Evolutionary conservation across 352 stramenopile genomes (phyloP).

Genomic region (Pythium chondricola): DNA sequence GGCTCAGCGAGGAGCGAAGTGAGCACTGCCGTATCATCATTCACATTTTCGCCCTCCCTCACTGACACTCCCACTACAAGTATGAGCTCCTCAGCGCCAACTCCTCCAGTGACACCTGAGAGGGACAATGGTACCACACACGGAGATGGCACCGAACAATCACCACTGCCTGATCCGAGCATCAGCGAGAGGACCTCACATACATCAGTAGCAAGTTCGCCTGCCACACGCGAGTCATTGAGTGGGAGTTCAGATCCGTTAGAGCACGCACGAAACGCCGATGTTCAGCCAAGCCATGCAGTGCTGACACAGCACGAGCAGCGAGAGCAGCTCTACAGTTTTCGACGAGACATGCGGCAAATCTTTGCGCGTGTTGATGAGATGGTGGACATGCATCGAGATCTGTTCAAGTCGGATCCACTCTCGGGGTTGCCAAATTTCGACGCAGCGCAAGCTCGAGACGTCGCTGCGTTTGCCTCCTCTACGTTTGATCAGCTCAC

Average conservation of each 20-base stretch:
- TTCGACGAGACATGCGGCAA: constrained; percentile 56
- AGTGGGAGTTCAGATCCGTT: no score
- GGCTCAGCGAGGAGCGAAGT: constrained; percentile 8
- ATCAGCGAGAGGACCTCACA: no score
- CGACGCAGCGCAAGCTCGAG: constrained; percentile 13
- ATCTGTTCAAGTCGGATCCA: constrained; percentile 50
- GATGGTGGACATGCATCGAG: constrained; percentile 55
- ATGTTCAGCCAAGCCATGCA: background rate
- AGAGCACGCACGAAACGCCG: no score
- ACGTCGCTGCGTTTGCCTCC: constrained; percentile 29
- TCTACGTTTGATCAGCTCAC: constrained; percentile 43
- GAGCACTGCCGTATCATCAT: constrained; percentile 8
- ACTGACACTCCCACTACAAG: constrained; percentile 8
- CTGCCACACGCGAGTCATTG: no score
- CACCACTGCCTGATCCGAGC: no score
- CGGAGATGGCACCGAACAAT: background rate
- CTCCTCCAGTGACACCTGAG: constrained; percentile 5
- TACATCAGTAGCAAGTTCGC: no score
- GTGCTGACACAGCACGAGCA: constrained; percentile 15
- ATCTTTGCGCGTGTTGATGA: constrained; percentile 52
- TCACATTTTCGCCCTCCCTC: constrained; percentile 4
- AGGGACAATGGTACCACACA: constrained; percentile 4
- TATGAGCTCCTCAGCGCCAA: background rate
- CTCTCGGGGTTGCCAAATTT: constrained; percentile 30
- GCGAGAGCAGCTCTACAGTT: constrained; percentile 50